Evolutionary conservation across 495 filamentous ascomycete genomes (phyloP).

Genomic region (Xylaria bambusicola): DNA sequence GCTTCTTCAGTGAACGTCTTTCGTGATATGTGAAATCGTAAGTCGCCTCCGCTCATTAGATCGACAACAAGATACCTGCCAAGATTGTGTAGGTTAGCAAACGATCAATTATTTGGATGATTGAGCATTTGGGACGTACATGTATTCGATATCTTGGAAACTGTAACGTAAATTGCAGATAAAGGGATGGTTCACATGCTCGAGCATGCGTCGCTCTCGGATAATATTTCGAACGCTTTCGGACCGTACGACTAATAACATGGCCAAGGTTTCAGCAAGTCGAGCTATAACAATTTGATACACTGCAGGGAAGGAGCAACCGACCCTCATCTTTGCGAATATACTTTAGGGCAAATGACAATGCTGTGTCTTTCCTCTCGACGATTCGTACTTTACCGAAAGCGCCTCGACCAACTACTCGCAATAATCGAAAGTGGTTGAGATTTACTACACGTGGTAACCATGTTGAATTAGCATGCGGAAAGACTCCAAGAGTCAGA

Average conservation of each 20-base stretch:
- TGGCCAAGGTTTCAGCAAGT: slow-evolving; percentile 19
- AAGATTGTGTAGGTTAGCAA: slow-evolving; percentile 21
- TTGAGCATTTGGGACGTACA: slow-evolving; percentile 60
- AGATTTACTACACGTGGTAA: slow-evolving; percentile 70
- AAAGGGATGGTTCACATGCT: slow-evolving; percentile 96
- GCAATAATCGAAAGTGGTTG: slow-evolving; percentile 92
- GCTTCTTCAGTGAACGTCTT: slow-evolving; percentile 98
- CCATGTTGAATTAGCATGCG: slow-evolving; percentile 22
- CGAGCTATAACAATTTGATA: slow-evolving; percentile 17
- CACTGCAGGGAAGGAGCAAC: slow-evolving; percentile 29
- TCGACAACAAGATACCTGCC: slow-evolving; percentile 94
- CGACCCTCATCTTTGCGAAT: slow-evolving; percentile 98
- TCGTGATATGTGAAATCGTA: slow-evolving; percentile 96
- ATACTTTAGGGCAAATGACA: slow-evolving; percentile 95
- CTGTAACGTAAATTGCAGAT: slow-evolving; percentile 98
- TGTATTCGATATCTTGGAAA: slow-evolving; percentile 98
- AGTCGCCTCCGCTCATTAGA: slow-evolving; percentile 95
- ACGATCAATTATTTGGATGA: not conserved
- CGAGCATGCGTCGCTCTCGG: slow-evolving; percentile 93
- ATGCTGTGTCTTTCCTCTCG: slow-evolving; percentile 89
- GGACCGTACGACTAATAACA: slow-evolving; percentile 78
- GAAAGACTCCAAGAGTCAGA: slow-evolving; percentile 4
- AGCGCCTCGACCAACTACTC: slow-evolving; percentile 95
- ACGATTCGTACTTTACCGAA: slow-evolving; percentile 99
- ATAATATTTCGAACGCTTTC: slow-evolving; percentile 99